Conservation (phyloP, 1,284 basidiomycete species). For the Pseudomicrostroma phylloplanum region DNA sequence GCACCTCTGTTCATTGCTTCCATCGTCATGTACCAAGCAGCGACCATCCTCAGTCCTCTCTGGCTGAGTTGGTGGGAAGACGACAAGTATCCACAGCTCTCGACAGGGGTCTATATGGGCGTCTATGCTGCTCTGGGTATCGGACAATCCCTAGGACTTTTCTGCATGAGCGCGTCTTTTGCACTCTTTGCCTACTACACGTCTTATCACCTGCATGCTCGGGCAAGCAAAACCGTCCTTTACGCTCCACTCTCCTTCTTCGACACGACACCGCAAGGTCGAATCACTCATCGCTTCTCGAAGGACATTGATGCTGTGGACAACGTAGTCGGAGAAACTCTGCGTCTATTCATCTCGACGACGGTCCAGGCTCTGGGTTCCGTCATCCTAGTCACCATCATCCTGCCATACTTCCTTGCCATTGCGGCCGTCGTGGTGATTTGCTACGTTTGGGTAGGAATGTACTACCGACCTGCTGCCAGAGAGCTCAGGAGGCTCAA, state of each 20-base stretch:
- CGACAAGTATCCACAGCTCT: slow-evolving; percentile 8
- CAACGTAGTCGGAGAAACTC: slow-evolving; percentile 58
- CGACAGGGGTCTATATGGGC: slow-evolving; percentile 25
- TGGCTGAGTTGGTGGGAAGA: slow-evolving; percentile 27
- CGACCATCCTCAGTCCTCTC: slow-evolving; percentile 23
- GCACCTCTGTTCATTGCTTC: slow-evolving; percentile 18
- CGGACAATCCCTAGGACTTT: slow-evolving; percentile 19
- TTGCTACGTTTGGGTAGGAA: slow-evolving; percentile 48
- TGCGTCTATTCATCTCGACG: slow-evolving; percentile 69
- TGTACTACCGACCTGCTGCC: slow-evolving; percentile 22
- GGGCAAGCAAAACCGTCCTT: slow-evolving; percentile 19
- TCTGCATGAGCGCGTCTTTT: slow-evolving; percentile 26
- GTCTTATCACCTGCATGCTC: slow-evolving; percentile 19
- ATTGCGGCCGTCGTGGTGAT: slow-evolving; percentile 62
- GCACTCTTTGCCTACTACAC: slow-evolving; percentile 20
- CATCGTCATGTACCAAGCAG: slow-evolving; percentile 20
- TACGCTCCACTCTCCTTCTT: slow-evolving; percentile 31
- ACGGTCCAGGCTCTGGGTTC: slow-evolving; percentile 64
- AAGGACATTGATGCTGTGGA: slow-evolving; percentile 46
- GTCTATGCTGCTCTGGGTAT: slow-evolving; percentile 24
- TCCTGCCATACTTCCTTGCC: slow-evolving; percentile 73
- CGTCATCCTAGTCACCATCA: slow-evolving; percentile 67
- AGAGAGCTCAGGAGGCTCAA: slow-evolving; percentile 20
- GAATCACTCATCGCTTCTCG: slow-evolving; percentile 29
- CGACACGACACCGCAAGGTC: slow-evolving; percentile 29